Base-by-base conservation (phyloP, 2,329 filamentous ascomycete genomes). In the Fusarium newnesense region DNA sequence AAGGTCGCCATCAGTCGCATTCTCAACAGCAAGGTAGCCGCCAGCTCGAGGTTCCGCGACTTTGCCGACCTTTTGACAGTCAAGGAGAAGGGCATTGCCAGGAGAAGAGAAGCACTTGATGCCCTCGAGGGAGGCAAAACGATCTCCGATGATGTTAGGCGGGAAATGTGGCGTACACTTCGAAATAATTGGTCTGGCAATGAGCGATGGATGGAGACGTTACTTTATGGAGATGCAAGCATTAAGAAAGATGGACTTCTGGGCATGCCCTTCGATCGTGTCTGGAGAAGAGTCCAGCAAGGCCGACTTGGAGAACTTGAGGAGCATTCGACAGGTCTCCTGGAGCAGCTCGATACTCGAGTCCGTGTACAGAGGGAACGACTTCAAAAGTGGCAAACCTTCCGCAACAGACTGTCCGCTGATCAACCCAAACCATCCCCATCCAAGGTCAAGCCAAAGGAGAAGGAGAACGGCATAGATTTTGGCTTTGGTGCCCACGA, bases 161-260 rank as follows among this genome's bases (percentile, higher is more conserved):
- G 80, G 1, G 84, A 89, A 43, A 83, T 94, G 64, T 87, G 91
- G 75, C 88, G 88, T 46, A 86, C 88, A 5, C 83, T 95, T 36
- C 86, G 88, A 40, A 90, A 91, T 69, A 94, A 94, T 74, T 97
- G 95, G 95, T 86, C 93, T 19, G 95, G 94, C 4, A 90, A 92
- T 76, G 89, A 92, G 67, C 87, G 89, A 63, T 96, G 94, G 92
- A 87, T 94, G 75, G 88, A 94, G 53, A 86, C 89, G 5, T 83
- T 97, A 26, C 80, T 96, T 0, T 86, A 91, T 57, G 93, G 93
- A 4, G 91, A 94, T 50, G 84, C 85, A 26, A 84, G 84, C 12
- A 82, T 85, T 5, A 84, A 84, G 32, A 87, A 85, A 37, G 92
- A 93, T 68, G 87, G 85, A 0, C 84, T 96, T n/a, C 80, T 97